phyloP scores from a whole-genome alignment of 2,329 filamentous ascomycete genomes.

The Teratosphaeria nubilosa region DNA sequence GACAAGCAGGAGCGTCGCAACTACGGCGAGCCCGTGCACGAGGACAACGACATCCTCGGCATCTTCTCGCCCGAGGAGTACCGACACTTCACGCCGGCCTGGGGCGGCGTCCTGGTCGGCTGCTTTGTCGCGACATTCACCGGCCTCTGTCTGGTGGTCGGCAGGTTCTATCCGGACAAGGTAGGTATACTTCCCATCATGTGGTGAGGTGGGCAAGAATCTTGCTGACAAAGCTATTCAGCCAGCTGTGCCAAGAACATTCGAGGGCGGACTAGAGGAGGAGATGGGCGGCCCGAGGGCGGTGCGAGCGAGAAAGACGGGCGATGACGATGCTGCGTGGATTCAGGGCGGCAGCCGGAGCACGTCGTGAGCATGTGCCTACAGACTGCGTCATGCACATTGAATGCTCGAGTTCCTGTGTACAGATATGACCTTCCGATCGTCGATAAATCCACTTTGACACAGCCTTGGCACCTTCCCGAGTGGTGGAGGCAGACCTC shows the following conservation, averaged over 20 bases:
- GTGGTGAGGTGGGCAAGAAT: neutral
- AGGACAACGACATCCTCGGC: conserved; percentile 88
- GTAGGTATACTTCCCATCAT: conserved; percentile 4
- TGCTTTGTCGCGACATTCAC: conserved; percentile 34
- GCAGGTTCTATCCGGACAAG: conserved; percentile 36
- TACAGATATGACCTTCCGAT: neutral
- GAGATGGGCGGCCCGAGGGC: conserved; percentile 36
- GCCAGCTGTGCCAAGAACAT: conserved; percentile 35
- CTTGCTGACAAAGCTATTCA: conserved; percentile 1
- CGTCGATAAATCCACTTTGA: no score
- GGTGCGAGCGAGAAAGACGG: conserved; percentile 2
- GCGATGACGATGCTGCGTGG: conserved; percentile 2
- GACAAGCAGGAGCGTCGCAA: conserved; percentile 95
- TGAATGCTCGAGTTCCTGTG: neutral
- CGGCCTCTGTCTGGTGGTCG: conserved; percentile 30
- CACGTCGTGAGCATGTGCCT: neutral
- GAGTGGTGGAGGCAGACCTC: no score
- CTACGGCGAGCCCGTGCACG: conserved; percentile 91
- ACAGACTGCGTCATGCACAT: neutral
- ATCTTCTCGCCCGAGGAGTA: conserved; percentile 86
- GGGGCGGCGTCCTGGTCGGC: conserved; percentile 51
- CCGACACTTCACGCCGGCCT: conserved; percentile 66
- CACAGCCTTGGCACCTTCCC: neutral
- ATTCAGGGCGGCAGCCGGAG: conserved; percentile 3
- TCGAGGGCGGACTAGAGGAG: conserved; percentile 36